phyloP scores from a whole-genome alignment of 345 rosid genomes.

The Eucalyptus victrix region DNA sequence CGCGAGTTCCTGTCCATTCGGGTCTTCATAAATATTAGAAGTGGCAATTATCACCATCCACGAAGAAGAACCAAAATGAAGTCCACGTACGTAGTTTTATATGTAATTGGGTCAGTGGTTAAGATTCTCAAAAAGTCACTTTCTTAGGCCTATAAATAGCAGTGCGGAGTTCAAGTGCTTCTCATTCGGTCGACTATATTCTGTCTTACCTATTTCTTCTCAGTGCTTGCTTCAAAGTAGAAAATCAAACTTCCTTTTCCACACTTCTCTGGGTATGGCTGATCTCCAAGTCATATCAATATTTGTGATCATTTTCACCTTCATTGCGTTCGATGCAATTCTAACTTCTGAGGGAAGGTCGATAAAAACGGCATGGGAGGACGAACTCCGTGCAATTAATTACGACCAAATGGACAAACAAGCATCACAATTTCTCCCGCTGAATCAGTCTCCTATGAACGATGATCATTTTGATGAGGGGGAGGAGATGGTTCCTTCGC shows the following conservation, averaged over 20 bases:
- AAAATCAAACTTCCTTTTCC: background rate
- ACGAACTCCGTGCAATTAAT: background rate
- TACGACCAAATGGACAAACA: background rate
- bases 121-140: background rate
- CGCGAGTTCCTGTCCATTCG: background rate
- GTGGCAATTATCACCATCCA: background rate
- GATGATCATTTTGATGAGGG: background rate
- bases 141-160: background rate
- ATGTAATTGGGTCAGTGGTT: background rate
- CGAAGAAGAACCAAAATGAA: background rate
- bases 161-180: background rate
- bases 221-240: background rate
- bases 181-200: background rate
- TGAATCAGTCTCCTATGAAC: background rate
- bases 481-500: background rate
- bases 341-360: background rate
- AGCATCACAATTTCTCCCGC: background rate
- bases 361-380: background rate
- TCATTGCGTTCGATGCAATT: constrained; percentile 5
- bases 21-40: background rate
- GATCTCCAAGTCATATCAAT: background rate
- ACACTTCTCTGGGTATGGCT: constrained; percentile 1
- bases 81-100: background rate
- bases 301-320: constrained; percentile 1
- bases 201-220: background rate